phyloP scores from a whole-genome alignment of 2,329 filamentous ascomycete species.

The Emergomyces africanus region DNA sequence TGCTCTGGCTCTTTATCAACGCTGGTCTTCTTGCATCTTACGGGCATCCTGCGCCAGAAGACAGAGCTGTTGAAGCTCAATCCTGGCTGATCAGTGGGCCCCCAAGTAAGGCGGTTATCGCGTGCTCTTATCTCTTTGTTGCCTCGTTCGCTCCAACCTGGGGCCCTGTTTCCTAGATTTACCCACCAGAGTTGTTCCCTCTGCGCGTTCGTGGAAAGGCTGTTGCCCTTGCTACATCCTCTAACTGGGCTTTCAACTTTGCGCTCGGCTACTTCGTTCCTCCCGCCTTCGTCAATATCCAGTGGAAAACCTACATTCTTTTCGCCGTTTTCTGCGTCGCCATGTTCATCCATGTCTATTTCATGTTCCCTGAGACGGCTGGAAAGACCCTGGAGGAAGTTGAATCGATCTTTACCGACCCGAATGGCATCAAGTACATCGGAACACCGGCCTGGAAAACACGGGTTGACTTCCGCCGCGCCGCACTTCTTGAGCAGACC shows the following conservation, averaged over 20 bases:
- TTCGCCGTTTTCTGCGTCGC: constrained; percentile 60
- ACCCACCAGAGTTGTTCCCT: constrained; percentile 51
- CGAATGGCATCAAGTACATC: constrained; percentile 23
- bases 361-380: constrained; percentile 55
- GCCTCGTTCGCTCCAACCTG: constrained; percentile 54
- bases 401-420: constrained; percentile 52
- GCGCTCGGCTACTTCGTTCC: constrained; percentile 44
- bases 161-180: constrained; percentile 48
- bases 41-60: constrained; percentile 29
- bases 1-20: constrained; percentile 32
- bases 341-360: constrained; percentile 56
- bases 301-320: constrained; percentile 56
- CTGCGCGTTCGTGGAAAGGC: constrained; percentile 51
- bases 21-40: constrained; percentile 28
- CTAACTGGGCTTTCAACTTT: constrained; percentile 53
- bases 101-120: constrained; percentile 49
- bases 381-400: constrained; percentile 67
- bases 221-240: constrained; percentile 46
- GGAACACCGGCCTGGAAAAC: constrained; percentile 30
- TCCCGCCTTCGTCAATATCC: constrained; percentile 45
- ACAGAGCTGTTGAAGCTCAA: constrained; percentile 20
- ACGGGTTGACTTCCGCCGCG: constrained; percentile 18
- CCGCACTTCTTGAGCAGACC: constrained; percentile 17
- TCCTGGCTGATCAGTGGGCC: constrained; percentile 26
- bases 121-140: constrained; percentile 61